Evolutionary conservation across 2,329 filamentous ascomycete species (phyloP).

Genomic region (Paracoccidioides brasiliensis): DNA sequence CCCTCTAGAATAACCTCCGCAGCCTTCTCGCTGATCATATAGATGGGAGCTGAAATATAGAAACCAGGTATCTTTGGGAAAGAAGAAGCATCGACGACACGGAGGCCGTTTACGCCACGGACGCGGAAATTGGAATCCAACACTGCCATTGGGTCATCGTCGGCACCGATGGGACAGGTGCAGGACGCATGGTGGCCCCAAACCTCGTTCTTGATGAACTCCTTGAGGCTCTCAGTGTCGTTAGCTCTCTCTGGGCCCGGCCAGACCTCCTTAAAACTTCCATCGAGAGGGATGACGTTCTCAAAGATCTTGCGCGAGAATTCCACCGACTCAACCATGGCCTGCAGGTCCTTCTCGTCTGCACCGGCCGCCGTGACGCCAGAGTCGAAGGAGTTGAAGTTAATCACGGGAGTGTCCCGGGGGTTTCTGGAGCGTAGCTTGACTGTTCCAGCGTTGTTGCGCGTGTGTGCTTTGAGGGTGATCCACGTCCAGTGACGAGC

Average conservation of each 20-base stretch:
- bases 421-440: constrained; percentile 49
- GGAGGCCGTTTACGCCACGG: constrained; percentile 37
- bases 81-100: constrained; percentile 46
- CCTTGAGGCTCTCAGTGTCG: constrained; percentile 33
- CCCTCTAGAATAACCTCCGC: constrained; percentile 37
- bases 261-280: constrained; percentile 31
- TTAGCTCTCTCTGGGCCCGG: constrained; percentile 29
- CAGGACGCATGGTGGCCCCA: constrained; percentile 48
- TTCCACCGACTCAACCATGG: constrained; percentile 43
- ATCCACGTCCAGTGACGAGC: constrained; percentile 34
- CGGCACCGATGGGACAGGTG: constrained; percentile 43
- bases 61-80: constrained; percentile 42
- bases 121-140: constrained; percentile 43
- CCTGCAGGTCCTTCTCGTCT: constrained; percentile 38
- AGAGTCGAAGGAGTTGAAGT: constrained; percentile 46
- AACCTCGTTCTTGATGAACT: constrained; percentile 37
- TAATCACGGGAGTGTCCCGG: constrained; percentile 49
- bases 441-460: constrained; percentile 51
- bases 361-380: constrained; percentile 32
- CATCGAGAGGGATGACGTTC: constrained; percentile 29
- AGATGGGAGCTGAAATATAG: constrained; percentile 36
- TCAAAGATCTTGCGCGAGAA: constrained; percentile 38
- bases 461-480: constrained; percentile 49
- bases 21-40: constrained; percentile 47
- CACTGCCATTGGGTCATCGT: constrained; percentile 40